Base-by-base conservation (phyloP, 148 eudicot genomes). In the Nepenthes mirabilis region DNA sequence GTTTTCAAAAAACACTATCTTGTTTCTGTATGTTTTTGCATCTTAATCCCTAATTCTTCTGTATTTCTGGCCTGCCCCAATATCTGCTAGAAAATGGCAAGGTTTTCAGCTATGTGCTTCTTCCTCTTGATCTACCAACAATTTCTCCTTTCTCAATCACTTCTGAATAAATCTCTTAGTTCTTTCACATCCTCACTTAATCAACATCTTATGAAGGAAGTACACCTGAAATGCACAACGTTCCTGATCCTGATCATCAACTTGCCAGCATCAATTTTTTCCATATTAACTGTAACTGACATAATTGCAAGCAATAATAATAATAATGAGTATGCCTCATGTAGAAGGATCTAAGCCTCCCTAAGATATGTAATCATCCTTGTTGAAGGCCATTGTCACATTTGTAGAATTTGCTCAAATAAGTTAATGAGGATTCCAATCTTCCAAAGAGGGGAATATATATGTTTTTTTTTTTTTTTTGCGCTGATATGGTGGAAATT, bases 251-350 rank as follows among this genome's bases (percentile, higher is more conserved):
- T 56, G 40, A 57, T 43, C 13, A 37, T 49, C 56, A 62, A 43
- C 11, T 61, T 47, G 66, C 53, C 3, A 55, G 34, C 33, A 48
- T 68, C 34, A 37, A 47, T 48, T 68, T 48, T 33, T 36, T 36
- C 10, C 60, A 52, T 52, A 60, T 3, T 56, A 68, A 68, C 11
- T 40, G n/a, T 49, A 61, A 56, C 10, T 36, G 65, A 11, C 66
- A 9, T 43, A 12, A 2, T 48, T 36, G 37, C 37, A 2, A 57
- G 34, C 33, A 2, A 50, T 45, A 13, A 3, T 62, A 37, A 4
- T 40, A 40, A 8, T 3, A 3, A 40, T 23, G 1, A 40, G 4
- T 40, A 3, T 40, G 6, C 45, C 45, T 40, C 45, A 40, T 40
- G 45, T 40, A 40, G 45, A 40, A 8, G 4, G 45, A 40, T 40